Base-by-base conservation (phyloP, 2,329 filamentous ascomycete species). In the Aspergillus sp. region DNA sequence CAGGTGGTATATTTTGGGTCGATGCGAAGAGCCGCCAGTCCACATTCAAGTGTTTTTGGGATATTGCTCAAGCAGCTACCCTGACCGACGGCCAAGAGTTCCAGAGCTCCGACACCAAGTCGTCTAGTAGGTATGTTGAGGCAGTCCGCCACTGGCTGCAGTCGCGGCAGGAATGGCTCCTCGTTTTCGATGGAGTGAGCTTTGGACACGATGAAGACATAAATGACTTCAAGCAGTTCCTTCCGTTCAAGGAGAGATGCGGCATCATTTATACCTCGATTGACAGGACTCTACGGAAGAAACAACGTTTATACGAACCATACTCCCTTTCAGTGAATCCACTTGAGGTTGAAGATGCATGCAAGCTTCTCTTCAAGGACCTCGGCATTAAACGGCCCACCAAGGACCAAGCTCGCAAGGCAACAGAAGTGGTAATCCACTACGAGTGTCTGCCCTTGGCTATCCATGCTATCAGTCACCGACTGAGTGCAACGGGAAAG, bases 1-100 rank as follows among this genome's bases (percentile, higher is more conserved):
- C 83, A 0, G 86, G 86, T 2, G 88, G 88, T 1, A 79, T 89
- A 44, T 90, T 88, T 69, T 90, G 88, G 88, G 80, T 89, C 15
- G 81, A 86, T 49, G 84, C 86, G 8, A 87, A 85, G 62, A 84
- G 83, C 1, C 68, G 78, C 3, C 75, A 83, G 52, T 85, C 87
- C 50, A 77, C 85, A 34, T 82, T 82, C 52, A 82, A 84, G 48
- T 84, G 84, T 33, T 89, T 83, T 67, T 87, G 85, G 83, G 83
- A 86, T 49, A 87, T 90, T 60, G 86, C 85, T 1, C 82, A 83
- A 66, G 82, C 80, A 13, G 82, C 81, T 15, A 80, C 79, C 1
- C 67, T 85, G 20, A 77, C 77, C 20, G 80, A 80, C 40, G 72
- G 70, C 37, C 72, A 73, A 9, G 70, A 76, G 19, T 69, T 74